phyloP scores from a whole-genome alignment of 495 filamentous ascomycete species.

The Penicillium salamii region DNA sequence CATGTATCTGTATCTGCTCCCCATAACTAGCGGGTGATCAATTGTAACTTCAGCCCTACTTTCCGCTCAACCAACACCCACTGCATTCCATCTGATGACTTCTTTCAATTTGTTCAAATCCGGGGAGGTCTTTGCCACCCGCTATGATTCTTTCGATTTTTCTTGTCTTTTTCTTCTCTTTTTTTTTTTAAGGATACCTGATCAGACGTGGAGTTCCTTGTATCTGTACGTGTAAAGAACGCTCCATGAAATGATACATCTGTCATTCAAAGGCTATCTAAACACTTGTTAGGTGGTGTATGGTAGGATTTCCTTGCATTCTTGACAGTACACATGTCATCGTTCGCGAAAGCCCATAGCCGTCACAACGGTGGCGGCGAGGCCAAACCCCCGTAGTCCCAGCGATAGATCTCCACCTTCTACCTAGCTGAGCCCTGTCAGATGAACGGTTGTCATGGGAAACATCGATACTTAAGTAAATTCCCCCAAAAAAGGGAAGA shows the following conservation, averaged over 20 bases:
- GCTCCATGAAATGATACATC: not conserved
- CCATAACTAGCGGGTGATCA: slow-evolving; percentile 13
- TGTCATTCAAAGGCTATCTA: no score
- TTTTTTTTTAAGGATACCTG: slow-evolving; percentile 5
- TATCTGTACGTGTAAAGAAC: slow-evolving; percentile 5
- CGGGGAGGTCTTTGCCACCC: not conserved
- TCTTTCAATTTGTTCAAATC: not conserved
- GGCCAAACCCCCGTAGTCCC: no score
- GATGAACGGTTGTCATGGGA: no score
- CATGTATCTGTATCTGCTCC: slow-evolving; percentile 12
- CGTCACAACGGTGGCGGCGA: no score
- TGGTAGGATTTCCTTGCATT: no score
- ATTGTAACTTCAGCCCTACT: not conserved
- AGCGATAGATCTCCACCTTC: no score
- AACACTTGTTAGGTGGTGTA: no score
- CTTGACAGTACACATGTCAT: no score
- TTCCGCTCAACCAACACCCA: not conserved
- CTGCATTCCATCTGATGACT: slow-evolving; percentile 8
- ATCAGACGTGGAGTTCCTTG: slow-evolving; percentile 3
- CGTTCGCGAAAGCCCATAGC: no score
- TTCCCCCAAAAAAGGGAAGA: no score
- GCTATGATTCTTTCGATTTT: not conserved
- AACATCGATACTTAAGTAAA: no score
- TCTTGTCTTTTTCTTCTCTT: not conserved
- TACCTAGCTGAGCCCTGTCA: no score